A percentile compares a stretch with the other conserved stretches of the same genome.
Evolutionary conservation across 140 eudicot species (phyloP).

Genomic region (Flaveria floridana): DNA sequence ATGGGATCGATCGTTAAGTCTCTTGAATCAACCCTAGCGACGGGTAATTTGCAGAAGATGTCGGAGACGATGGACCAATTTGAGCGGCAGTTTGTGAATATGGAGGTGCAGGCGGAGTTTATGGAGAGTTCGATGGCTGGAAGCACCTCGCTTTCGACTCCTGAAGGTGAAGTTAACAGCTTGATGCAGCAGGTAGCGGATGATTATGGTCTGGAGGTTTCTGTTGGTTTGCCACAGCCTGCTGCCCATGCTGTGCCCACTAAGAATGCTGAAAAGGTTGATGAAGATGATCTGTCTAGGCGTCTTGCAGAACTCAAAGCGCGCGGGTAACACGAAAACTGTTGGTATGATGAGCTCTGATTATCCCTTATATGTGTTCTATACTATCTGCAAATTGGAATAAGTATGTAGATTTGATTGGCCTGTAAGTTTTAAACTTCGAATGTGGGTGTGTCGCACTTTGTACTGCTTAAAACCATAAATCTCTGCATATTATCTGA

Average conservation of each 20-base stretch:
- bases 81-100: conserved; percentile 77
- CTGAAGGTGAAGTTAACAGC: conserved; percentile 77
- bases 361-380: background rate
- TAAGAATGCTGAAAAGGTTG: conserved; percentile 62
- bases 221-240: conserved; percentile 77
- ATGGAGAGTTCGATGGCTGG: conserved; percentile 96
- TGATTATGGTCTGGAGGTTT: conserved; percentile 86
- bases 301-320: conserved; percentile 93
- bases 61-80: conserved; percentile 86
- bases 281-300: conserved; percentile 80
- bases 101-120: conserved; percentile 97
- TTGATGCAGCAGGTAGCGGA: conserved; percentile 94
- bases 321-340: conserved; percentile 46
- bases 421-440: background rate
- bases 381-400: conserved; percentile 23
- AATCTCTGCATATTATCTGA: too few species aligned
- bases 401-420: conserved; percentile 27
- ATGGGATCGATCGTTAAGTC: conserved; percentile 75
- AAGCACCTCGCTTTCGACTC: conserved; percentile 75
- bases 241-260: conserved; percentile 67
- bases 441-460: background rate
- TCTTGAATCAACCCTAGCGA: conserved; percentile 56
- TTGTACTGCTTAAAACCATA: too few species aligned
- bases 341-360: conserved; percentile 11
- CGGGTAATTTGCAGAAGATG: conserved; percentile 83